phyloP scores from a whole-genome alignment of 257 asterid genomes.

The Scutellaria baicalensis region DNA sequence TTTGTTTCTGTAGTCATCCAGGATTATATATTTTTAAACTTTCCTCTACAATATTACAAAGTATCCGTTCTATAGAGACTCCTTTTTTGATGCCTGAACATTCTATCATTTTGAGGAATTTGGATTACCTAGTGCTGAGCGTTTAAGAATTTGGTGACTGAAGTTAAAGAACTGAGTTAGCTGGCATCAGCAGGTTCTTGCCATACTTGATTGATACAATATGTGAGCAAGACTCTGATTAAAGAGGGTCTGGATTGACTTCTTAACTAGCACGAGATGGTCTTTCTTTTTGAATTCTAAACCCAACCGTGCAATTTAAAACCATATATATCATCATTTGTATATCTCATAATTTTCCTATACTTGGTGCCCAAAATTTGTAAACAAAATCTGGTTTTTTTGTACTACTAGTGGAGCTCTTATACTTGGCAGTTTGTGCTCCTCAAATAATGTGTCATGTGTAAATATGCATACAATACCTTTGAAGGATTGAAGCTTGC shows the following conservation, averaged over 20 bases:
- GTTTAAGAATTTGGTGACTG: no score
- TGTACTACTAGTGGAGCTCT: not conserved
- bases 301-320: not conserved
- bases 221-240: no score
- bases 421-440: not conserved
- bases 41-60: not conserved
- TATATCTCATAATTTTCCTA: not conserved
- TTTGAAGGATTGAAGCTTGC: constrained; percentile 73
- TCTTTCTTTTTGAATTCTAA: not conserved
- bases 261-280: not conserved
- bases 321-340: not conserved
- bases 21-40: not conserved
- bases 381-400: not conserved
- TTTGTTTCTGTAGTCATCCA: not conserved
- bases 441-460: not conserved
- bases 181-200: no score
- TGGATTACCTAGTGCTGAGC: no score
- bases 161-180: no score
- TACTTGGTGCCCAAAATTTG: not conserved
- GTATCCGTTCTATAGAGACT: no score
- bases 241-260: no score
- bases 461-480: constrained; percentile 17
- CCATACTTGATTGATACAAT: no score
- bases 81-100: not conserved
- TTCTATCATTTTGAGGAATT: not conserved